A percentile compares a stretch with the other conserved stretches of the same genome.
phyloP scores from a whole-genome alignment of 768 basidiomycete genomes.

The Megacollybia marginata region DNA sequence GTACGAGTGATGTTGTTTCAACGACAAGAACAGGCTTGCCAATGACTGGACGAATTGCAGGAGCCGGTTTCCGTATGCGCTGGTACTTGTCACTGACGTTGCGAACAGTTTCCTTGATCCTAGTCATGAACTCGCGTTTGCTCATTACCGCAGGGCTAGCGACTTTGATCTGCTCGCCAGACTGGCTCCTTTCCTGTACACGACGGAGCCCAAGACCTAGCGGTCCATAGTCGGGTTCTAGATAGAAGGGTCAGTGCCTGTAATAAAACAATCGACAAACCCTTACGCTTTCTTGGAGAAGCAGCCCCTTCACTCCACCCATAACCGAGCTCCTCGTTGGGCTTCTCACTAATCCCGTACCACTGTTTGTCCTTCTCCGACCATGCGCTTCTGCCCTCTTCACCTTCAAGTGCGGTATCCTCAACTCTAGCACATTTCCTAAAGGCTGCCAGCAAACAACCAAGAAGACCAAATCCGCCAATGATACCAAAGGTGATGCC shows the following conservation, averaged over 20 bases:
- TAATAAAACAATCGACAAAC: constrained; percentile 5
- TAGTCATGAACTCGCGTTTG: constrained; percentile 63
- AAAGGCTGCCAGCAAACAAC: constrained; percentile 45
- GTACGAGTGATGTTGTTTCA: neutral
- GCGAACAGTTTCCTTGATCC: constrained; percentile 55
- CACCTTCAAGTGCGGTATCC: constrained; percentile 53
- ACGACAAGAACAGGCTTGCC: constrained; percentile 44
- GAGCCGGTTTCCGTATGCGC: constrained; percentile 25
- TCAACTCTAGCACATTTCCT: constrained; percentile 49
- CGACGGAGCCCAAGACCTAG: constrained; percentile 39
- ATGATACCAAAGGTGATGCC: constrained; percentile 55
- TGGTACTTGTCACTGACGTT: constrained; percentile 59
- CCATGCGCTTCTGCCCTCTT: constrained; percentile 51
- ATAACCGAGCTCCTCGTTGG: constrained; percentile 21
- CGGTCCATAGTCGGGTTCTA: constrained; percentile 20
- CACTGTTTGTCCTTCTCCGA: constrained; percentile 61
- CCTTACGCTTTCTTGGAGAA: neutral
- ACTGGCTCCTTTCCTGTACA: constrained; percentile 28
- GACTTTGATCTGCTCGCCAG: constrained; percentile 5
- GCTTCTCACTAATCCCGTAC: constrained; percentile 43
- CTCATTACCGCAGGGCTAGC: constrained; percentile 53
- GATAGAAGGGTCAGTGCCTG: neutral
- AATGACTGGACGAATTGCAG: constrained; percentile 39
- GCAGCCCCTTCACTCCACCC: constrained; percentile 22
- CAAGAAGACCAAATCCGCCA: constrained; percentile 50